Evolutionary conservation across 2,329 filamentous ascomycete species (phyloP), one percentile per base, ranked within the genome.

Genomic region (Pseudocercospora fijiensis): DNA sequence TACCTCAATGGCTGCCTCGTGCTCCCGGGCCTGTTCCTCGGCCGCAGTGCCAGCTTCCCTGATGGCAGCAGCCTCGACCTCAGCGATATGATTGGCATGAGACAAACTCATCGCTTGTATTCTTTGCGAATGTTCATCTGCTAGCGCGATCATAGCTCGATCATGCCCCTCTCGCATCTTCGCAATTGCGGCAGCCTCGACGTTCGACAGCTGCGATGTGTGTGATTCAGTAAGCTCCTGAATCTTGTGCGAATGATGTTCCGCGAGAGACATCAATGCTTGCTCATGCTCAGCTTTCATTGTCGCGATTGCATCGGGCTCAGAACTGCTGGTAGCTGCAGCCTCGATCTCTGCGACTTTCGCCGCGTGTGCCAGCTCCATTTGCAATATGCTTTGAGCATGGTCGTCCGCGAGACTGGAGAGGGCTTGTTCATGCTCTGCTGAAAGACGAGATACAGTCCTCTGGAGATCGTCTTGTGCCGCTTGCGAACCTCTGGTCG

Each of bases 31-130:
- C 10, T 69, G 65, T 27, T 66, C 60, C 28, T 68, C 62, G 16
- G 61, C 58, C 1, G 58, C 41, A 28, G 57, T 53, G 37, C 64
- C 62, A 24, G 65, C 65, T n/a, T 63, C 61, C 27, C 58, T 61
- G 5, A 63, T 62, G 9, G 65, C 64, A 24, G 64, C 63, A 33
- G 66, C 64, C 43, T 71, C 65, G 24, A 69, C 55, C 47, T 67
- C 61, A 10, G 62, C 60, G 22, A 70, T 59, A 56, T 64, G 66
- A 47, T 59, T 52, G 41, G 62, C 58, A 47, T 64, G 62, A 13
- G 43, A 58, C 9, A 45, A 33, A 45, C 45, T 64, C 26, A 66
- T 59, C 13, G 63, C 60, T 16, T 64, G 61, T 11, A 69, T 56
- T 10, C 62, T 66, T 20, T 57, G 51, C 61, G 62, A 62, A 30